Percentiles rank a stretch among this genome's conserved stretches.
Evolutionary conservation across 805 yeast genomes (phyloP).

Genomic region (Cephaloascus fragrans): DNA sequence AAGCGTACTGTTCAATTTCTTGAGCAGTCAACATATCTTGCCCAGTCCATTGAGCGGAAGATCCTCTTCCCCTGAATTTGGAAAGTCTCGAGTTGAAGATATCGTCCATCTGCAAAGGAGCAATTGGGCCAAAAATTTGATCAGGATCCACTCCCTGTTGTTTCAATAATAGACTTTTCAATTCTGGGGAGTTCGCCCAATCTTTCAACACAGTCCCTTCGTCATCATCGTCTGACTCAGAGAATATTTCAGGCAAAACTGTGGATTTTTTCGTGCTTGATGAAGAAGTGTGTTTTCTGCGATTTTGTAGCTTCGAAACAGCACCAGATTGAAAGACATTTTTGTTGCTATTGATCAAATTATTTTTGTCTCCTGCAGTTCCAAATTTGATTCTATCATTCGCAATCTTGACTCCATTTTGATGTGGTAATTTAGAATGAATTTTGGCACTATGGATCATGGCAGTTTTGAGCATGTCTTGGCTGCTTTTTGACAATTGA

Average conservation of each 20-base stretch:
- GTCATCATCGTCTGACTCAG: constrained; percentile 40
- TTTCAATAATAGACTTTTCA: constrained; percentile 30
- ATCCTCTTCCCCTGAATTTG: constrained; percentile 44
- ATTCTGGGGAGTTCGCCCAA: constrained; percentile 57
- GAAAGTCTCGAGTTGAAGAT: constrained; percentile 46
- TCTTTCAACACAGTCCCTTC: constrained; percentile 36
- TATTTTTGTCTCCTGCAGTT: not conserved
- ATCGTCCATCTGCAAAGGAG: constrained; percentile 59
- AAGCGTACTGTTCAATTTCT: constrained; percentile 37
- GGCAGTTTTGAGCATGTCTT: constrained; percentile 20
- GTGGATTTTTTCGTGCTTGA: not conserved
- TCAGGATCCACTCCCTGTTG: constrained; percentile 56
- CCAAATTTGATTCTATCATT: constrained; percentile 17
- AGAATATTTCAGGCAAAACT: constrained; percentile 1
- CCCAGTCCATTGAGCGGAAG: constrained; percentile 42
- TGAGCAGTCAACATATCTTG: constrained; percentile 33
- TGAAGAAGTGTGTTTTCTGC: not conserved
- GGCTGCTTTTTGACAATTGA: constrained; percentile 1
- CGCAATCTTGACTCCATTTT: constrained; percentile 19
- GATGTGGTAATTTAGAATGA: constrained; percentile 9
- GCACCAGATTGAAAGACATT: not conserved
- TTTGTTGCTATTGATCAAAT: not conserved
- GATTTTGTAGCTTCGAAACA: not conserved
- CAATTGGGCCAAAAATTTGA: constrained; percentile 65
- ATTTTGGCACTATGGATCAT: constrained; percentile 18